Evolutionary conservation across 352 stramenopile genomes (phyloP), one percentile per base, ranked within the genome.

Genomic region (Globisporangium megalacanthum): DNA sequence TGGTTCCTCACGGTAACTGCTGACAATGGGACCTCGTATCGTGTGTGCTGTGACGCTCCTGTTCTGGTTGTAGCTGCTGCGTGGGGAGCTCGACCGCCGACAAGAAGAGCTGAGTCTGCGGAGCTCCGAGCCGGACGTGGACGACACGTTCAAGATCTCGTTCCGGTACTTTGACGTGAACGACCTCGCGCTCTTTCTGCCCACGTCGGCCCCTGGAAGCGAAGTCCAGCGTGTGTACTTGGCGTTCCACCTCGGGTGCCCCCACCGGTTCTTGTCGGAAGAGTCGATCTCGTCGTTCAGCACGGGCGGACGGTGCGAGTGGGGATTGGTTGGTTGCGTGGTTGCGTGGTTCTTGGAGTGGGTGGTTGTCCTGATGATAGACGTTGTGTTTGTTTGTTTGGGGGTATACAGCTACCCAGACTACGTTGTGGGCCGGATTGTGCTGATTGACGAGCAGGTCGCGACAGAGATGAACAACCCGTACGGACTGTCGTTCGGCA

Each of bases 251-350:
- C 70, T 93, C 2, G 83, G 80, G 19, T 95, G 86, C 53, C 86
- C 86, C 33, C 79, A 95, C 57, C 86, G 86, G 15, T 95, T 94
- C 62, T 62, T 95, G 15, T 92, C 86, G 35, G 83, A 92, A 58
- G 86, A 95, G 61, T 95, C 86, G 45, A 93, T 95, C 61, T 88
- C 82, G 42, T 93, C 83, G 45, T 95, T 94, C 56, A 90, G 86
- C 62, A 88, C 86, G 20, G 77, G 78, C 47, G 77, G 83, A 72
- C 81, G 81, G 85, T 92, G 20, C 42, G 56, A 42, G 70, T 69
- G 53, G 3, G 14, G 20, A 19, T 10, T 52, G 47, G 7, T 19
- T 19, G 29, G 13, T 42, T 33, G 17, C 29, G 6, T 53, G 4
- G 6, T 29, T 29, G 25, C 25, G 25, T 48, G 35, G 22, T 33